Evolutionary conservation across 371 early-diverging fungal genomes (phyloP).

Genomic region (Mucor mucedo): DNA sequence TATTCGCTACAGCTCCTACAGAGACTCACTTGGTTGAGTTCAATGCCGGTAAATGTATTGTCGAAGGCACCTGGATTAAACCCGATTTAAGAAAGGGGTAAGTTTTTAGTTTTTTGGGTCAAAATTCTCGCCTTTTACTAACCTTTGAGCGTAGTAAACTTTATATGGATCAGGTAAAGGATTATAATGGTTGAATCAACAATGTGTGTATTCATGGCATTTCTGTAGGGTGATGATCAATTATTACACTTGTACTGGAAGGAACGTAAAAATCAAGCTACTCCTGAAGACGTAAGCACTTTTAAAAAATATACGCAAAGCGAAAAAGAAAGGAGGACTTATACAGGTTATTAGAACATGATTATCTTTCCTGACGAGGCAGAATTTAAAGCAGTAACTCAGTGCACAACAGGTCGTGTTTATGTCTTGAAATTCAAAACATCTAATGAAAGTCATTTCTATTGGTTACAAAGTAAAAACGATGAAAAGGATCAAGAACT

Average conservation of each 20-base stretch:
- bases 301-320: background rate
- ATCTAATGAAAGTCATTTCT: conserved; percentile 73
- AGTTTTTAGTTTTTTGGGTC: conserved; percentile 5
- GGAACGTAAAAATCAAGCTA: conserved; percentile 55
- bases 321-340: background rate
- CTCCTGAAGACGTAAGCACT: conserved; percentile 31
- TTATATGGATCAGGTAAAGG: conserved; percentile 59
- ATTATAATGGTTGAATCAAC: too few species aligned
- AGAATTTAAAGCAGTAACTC: conserved; percentile 61
- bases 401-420: conserved; percentile 78
- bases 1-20: conserved; percentile 21
- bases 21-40: conserved; percentile 59
- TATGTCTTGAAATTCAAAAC: conserved; percentile 75
- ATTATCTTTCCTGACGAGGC: conserved; percentile 85
- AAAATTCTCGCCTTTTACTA: background rate
- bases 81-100: conserved; percentile 81
- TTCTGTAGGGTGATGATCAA: conserved; percentile 62
- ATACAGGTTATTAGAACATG: conserved; percentile 46
- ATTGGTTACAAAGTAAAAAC: conserved; percentile 81
- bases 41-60: conserved; percentile 79
- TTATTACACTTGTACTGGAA: conserved; percentile 83
- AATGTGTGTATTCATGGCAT: background rate
- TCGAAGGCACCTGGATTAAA: conserved; percentile 69
- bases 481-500: conserved; percentile 62
- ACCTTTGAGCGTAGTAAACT: conserved; percentile 35